Percentiles rank a stretch among this genome's conserved stretches.
Evolutionary conservation across 768 basidiomycete genomes (phyloP).

Genomic region (Kwoniella dejecticola): DNA sequence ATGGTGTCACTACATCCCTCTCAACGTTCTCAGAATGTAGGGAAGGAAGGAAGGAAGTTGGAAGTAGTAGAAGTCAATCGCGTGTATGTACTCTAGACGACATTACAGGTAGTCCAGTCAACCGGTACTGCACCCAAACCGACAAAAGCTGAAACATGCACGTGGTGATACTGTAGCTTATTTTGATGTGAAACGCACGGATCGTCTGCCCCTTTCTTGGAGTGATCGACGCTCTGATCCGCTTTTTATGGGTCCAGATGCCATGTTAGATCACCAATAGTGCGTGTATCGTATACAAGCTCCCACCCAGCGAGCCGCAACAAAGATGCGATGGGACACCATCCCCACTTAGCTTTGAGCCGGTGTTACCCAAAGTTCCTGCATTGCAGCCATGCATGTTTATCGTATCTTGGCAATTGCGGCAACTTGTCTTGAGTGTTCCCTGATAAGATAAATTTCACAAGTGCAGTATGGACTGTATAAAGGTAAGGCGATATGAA

Average conservation of each 20-base stretch:
- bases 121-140: background rate
- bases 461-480: no score
- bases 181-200: slow-evolving; percentile 4
- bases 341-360: no score
- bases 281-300: background rate
- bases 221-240: background rate
- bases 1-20: no score
- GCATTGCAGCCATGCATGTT: no score
- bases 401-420: no score
- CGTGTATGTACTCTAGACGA: background rate
- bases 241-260: background rate
- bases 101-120: background rate
- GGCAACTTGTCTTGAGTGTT: no score
- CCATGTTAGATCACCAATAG: background rate
- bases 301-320: no score
- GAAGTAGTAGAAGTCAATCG: background rate
- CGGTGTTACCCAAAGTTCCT: no score
- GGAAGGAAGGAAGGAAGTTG: background rate
- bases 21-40: no score
- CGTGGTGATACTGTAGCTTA: background rate
- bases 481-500: no score
- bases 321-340: no score
- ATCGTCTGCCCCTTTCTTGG: background rate
- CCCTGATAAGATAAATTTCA: no score
- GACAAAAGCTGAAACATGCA: background rate